Conservation (phyloP, 305 asterid species). For the Coffea humblotiana region DNA sequence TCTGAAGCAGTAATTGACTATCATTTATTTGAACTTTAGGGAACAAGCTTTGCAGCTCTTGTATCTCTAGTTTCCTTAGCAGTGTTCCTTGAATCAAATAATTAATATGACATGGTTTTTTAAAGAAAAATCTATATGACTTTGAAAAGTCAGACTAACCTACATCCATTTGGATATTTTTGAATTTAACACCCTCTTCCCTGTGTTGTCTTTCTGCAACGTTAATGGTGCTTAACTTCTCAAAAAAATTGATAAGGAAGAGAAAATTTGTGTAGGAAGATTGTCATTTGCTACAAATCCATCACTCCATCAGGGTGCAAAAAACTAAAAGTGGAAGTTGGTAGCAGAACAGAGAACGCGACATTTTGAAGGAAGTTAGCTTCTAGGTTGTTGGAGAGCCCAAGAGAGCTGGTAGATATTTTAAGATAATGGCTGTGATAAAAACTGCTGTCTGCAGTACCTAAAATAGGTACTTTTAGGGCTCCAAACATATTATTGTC, state of each 20-base stretch:
- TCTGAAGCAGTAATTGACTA: neutral
- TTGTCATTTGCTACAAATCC: neutral
- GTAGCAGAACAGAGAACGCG: too few relatives aligned
- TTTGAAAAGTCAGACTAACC: neutral
- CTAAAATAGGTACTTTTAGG: too few relatives aligned
- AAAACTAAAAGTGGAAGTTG: too few relatives aligned
- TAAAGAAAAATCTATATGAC: neutral
- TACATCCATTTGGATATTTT: neutral
- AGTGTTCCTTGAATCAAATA: neutral
- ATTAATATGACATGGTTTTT: neutral
- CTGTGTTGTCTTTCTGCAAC: neutral
- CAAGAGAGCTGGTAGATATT: too few relatives aligned
- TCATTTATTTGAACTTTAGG: neutral
- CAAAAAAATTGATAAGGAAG: neutral
- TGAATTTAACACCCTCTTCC: neutral
- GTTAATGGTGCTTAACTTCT: neutral
- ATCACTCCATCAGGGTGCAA: too few relatives aligned
- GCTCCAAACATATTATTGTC: too few relatives aligned
- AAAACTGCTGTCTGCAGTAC: too few relatives aligned
- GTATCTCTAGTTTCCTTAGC: neutral
- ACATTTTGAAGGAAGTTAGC: too few relatives aligned
- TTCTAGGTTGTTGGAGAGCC: too few relatives aligned
- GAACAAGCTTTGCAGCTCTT: neutral
- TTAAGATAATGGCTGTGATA: too few relatives aligned
- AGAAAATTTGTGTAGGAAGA: neutral